Base-by-base conservation (phyloP, 148 eudicot genomes). In the Nepenthes mirabilis region DNA sequence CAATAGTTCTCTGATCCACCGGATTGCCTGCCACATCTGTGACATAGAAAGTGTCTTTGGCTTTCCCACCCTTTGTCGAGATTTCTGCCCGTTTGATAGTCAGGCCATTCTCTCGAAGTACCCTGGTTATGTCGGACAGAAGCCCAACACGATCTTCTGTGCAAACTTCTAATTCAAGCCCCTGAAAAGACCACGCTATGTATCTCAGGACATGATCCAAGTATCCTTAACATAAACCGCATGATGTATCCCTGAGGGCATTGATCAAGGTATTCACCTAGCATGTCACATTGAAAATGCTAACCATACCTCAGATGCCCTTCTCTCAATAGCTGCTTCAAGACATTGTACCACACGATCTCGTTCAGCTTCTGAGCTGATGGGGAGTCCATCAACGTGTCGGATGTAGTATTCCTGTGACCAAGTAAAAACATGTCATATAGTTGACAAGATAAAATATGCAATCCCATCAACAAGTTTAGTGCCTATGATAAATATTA, bases 241-340 rank as follows among this genome's bases (percentile, higher is more conserved):
- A 9, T 37, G 35, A 34, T 52, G 36, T 33, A 40, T 53, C 33
- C 48, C 36, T 32, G 8, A 32, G 6, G 36, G 34, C 43, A 10
- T 50, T 13, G 4, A 33, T 36, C 33, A 5, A 23, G 23, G 23
- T 23, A 23, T 23, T 2, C 43, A 55, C 45, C 9, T 56, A 32
- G 59, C 59, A 57, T 36, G 43, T 35, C 33, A 40, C 13, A 45
- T n/a, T 3, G 14, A 43, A 43, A 36, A 62, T 13, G 34, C 47
- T 10, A 57, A 12, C 53, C 57, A 58, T 57, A 89, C 99, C 85
- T 84, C 99, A 40, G 81, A 80, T 50, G 77, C 79, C 63, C 99
- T 69, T 65, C 99, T 75, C 69, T 87, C 80, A 32, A 93, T 81
- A 33, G 99, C 99, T 12, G 99, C 99, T 78, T 88, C 89, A 52